phyloP scores from a whole-genome alignment of 495 filamentous ascomycete genomes.

The Pseudotulostoma volvatum region DNA sequence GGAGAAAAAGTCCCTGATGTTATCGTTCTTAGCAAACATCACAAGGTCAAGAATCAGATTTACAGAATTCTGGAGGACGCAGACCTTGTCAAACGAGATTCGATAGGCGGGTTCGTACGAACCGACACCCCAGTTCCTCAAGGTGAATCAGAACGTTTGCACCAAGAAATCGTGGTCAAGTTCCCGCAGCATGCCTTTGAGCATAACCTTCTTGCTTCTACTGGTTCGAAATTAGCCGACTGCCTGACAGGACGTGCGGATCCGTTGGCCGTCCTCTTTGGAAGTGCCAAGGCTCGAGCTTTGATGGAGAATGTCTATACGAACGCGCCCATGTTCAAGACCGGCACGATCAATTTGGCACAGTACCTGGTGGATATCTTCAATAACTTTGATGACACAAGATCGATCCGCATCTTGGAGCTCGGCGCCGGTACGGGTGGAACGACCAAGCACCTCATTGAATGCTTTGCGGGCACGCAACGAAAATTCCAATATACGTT shows the following conservation, averaged over 20 bases:
- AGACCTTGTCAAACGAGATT: conserved; percentile 24
- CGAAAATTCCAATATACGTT: conserved; percentile 32
- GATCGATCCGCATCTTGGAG: conserved; percentile 22
- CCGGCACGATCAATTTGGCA: conserved; percentile 25
- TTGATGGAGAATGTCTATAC: conserved; percentile 30
- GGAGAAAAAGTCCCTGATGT: conserved; percentile 23
- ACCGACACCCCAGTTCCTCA: conserved; percentile 18
- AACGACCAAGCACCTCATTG: conserved; percentile 21
- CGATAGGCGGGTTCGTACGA: conserved; percentile 19
- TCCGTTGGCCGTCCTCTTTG: conserved; percentile 30
- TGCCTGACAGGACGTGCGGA: conserved; percentile 28
- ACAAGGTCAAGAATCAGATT: conserved; percentile 18
- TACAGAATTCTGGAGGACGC: conserved; percentile 26
- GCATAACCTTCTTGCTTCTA: conserved; percentile 25
- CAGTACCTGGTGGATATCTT: conserved; percentile 24
- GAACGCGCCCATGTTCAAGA: conserved; percentile 23
- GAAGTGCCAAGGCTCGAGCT: conserved; percentile 25
- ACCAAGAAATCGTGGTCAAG: conserved; percentile 18
- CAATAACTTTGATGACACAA: conserved; percentile 8
- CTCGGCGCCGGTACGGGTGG: conserved; percentile 32
- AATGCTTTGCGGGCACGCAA: conserved; percentile 17
- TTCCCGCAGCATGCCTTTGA: conserved; percentile 23
- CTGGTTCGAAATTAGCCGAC: conserved; percentile 23
- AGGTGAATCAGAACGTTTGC: conserved; percentile 18
- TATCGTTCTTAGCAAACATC: conserved; percentile 15